Evolutionary conservation across 176 grass and related monocot genomes (phyloP).

Genomic region (Oryza glaberrima): DNA sequence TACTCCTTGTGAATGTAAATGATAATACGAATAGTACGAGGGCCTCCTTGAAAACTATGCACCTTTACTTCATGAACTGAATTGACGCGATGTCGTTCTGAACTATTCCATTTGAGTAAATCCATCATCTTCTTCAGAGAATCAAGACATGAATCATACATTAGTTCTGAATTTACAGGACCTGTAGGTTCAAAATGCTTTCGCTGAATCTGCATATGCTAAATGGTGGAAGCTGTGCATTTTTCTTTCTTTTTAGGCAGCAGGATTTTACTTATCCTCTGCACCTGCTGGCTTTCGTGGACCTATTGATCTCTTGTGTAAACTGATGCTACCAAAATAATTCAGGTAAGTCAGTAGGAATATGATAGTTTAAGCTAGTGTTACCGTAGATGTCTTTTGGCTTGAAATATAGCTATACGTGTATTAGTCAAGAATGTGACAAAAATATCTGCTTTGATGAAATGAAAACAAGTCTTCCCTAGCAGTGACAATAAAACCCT

Average conservation of each 20-base stretch:
- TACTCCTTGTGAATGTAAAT: no score
- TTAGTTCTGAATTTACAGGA: neutral
- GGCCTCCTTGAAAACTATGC: neutral
- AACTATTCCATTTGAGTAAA: neutral
- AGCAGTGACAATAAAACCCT: no score
- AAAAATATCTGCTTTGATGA: neutral
- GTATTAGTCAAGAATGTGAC: slow-evolving; percentile 8
- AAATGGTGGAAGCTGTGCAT: neutral
- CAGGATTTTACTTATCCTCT: no score
- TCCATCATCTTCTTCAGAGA: neutral
- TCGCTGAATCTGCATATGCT: no score
- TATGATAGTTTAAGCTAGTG: neutral
- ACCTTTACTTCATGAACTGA: no score
- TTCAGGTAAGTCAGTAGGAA: neutral
- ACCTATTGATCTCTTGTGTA: no score
- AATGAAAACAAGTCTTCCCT: neutral
- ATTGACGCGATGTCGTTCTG: no score
- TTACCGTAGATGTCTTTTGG: no score
- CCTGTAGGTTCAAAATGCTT: neutral
- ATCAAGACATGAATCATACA: neutral
- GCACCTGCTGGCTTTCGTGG: no score
- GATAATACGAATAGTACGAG: no score
- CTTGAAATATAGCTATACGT: slow-evolving; percentile 7
- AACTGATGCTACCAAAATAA: slow-evolving; percentile 18
- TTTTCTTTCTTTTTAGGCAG: no score